Evolutionary conservation across 2,329 filamentous ascomycete genomes (phyloP), one percentile per base, ranked within the genome.

Genomic region (Alternaria alternata): DNA sequence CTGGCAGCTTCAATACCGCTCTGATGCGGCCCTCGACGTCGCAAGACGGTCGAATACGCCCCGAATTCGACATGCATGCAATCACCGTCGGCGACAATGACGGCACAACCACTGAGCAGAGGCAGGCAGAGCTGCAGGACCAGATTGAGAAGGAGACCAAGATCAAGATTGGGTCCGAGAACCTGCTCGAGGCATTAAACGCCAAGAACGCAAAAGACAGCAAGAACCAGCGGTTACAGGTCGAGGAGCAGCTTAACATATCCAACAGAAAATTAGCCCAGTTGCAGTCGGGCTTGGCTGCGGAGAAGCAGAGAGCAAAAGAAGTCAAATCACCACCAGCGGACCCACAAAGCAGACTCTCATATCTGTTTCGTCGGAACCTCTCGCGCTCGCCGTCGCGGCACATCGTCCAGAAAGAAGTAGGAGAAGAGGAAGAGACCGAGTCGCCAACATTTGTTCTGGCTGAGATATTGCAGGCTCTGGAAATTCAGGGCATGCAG

Each of bases 101-200:
- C 60, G 79, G 72, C 68, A 82, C 69, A 63, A 85, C 84, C 9
- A 85, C 88, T 14, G 93, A 96, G 76, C 89, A 93, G 78, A 86
- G 88, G 41, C 88, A 97, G 71, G 86, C 89, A 22, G 84, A 87
- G 52, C 85, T 97, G 64, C 89, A 91, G 72, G 94, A 97, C 70
- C 88, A 90, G 73, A 90, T 99, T 65, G 94, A 93, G 68, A 94
- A 96, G 73, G 96, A 99, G 81, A 89, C 94, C 81, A 98, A 98
- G 84, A 98, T 99, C 76, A 97, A 96, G 79, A 91, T 94, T 72
- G 95, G 95, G 20, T 97, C 94, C 59, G 95, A 99, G 83, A 99
- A 99, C 77, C 89, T 99, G 87, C 84, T 99, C 39, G 95, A 99
- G 81, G 95, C 95, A 12, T 82, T 99, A 66, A 93, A 97, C 77